phyloP scores from a whole-genome alignment of 352 stramenopile species.

The Globisporangium barbulae region DNA sequence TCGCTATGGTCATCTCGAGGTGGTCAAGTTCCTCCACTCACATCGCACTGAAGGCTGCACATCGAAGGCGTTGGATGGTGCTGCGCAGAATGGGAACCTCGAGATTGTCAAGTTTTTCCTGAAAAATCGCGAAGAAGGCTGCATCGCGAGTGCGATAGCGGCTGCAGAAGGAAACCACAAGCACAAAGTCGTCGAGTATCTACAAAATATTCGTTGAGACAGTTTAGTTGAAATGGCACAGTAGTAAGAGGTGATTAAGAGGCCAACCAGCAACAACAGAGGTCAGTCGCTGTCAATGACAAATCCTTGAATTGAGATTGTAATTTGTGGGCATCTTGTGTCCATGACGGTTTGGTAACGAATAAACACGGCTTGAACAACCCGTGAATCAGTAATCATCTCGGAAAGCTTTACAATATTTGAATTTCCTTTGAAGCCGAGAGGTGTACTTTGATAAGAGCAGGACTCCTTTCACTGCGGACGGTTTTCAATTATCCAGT shows the following conservation, averaged over 20 bases:
- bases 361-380: no score
- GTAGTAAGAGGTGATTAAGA: neutral
- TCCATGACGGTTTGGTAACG: no score
- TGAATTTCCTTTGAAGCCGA: no score
- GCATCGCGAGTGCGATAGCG: neutral
- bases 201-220: neutral
- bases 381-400: no score
- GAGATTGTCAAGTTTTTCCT: neutral
- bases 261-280: neutral
- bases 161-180: neutral
- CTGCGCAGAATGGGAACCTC: neutral
- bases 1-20: slow-evolving; percentile 3
- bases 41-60: slow-evolving; percentile 7
- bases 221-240: neutral
- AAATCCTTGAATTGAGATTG: no score
- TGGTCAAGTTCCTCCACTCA: slow-evolving; percentile 5
- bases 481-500: neutral
- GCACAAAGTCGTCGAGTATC: neutral
- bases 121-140: neutral
- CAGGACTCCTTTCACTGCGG: neutral
- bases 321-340: no score
- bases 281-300: no score
- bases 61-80: neutral
- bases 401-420: no score
- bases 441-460: no score